Base-by-base conservation (phyloP, 495 filamentous ascomycete genomes). In the Talaromyces trachyspermus region DNA sequence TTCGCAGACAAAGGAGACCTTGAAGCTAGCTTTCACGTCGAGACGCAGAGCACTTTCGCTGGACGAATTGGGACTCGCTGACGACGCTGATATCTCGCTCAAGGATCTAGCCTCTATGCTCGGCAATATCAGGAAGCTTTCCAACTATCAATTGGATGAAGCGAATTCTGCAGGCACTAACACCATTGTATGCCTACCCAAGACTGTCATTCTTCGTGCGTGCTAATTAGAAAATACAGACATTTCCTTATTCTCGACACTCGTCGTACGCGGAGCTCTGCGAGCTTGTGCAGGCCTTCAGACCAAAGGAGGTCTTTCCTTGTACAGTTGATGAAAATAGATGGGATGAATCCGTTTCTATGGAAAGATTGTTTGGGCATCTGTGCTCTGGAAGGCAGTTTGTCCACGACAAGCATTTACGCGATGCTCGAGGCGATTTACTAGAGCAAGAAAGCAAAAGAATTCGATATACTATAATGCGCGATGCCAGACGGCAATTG, bases 181-280 rank as follows among this genome's bases (percentile, higher is more conserved):
- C 18, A 57, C 48, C 14, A 61, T 65, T 30, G 57, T 63, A 43
- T 49, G 57, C 55, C n/a, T 17, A 19, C 15, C 0, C 15, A 6
- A n/a, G n/a, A 2, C 10, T 9, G 8, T 12, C 1, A 6, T 7
- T 43, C 18, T 46, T 24, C 29, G 5, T 5, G 26, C 17, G 22
- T 44, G 42, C 48, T 44, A 56, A 58, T 30, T 46, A 20, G 4
- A 11, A 2, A 12, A 14, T 25, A n/a, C 27, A 73, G 72, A 62
- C 65, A 9, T 95, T 96, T 49, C 87, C 89, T 3, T 97, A 91
- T 56, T 90, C 91, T 0, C 79, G 91, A 2, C 91, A 97, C 62
- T 94, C 91, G 0, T 95, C 88, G 0, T 88, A 91, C 43, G 65
- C 66, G 0, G 91, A 96, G 60, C 71, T 95, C 4, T 85, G 86